These are phyloP conservation scores for Corymbia citriodora DNA, from an alignment of 441 rosid species.

Conservation along the genomic window DNA sequence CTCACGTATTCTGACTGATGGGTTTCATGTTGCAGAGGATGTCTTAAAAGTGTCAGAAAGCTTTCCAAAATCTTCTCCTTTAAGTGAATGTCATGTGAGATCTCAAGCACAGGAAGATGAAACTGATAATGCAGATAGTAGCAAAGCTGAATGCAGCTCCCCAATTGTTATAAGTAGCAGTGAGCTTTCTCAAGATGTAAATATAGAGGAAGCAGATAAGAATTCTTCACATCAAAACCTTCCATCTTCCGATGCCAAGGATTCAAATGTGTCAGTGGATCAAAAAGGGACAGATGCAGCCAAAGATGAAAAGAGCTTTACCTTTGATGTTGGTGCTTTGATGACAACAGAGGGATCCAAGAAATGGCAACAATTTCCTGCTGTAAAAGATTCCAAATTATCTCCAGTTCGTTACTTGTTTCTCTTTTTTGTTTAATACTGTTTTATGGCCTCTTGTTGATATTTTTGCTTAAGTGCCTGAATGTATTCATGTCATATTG, in stretches of 20 bases:
- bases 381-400: slow-evolving; percentile 28
- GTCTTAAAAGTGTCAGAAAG: background rate
- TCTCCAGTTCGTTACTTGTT: slow-evolving; percentile 37
- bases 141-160: slow-evolving; percentile 37
- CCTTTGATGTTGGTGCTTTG: slow-evolving; percentile 41
- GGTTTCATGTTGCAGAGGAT: slow-evolving; percentile 25
- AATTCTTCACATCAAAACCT: slow-evolving; percentile 22
- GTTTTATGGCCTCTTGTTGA: background rate
- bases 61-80: slow-evolving; percentile 5
- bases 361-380: slow-evolving; percentile 37
- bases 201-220: slow-evolving; percentile 26
- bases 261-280: slow-evolving; percentile 22
- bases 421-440: background rate
- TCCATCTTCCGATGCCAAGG: slow-evolving; percentile 21
- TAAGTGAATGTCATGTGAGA: slow-evolving; percentile 25
- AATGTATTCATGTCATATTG: background rate
- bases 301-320: slow-evolving; percentile 49
- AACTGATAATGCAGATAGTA: slow-evolving; percentile 26
- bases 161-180: slow-evolving; percentile 31
- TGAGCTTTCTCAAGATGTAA: slow-evolving; percentile 34
- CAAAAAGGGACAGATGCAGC: slow-evolving; percentile 30
- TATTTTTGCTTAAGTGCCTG: background rate
- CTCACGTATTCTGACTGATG: background rate
- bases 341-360: slow-evolving; percentile 35
- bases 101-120: slow-evolving; percentile 25